Base-by-base conservation (phyloP, 2,329 filamentous ascomycete species). In the Ophiostoma populinum region DNA sequence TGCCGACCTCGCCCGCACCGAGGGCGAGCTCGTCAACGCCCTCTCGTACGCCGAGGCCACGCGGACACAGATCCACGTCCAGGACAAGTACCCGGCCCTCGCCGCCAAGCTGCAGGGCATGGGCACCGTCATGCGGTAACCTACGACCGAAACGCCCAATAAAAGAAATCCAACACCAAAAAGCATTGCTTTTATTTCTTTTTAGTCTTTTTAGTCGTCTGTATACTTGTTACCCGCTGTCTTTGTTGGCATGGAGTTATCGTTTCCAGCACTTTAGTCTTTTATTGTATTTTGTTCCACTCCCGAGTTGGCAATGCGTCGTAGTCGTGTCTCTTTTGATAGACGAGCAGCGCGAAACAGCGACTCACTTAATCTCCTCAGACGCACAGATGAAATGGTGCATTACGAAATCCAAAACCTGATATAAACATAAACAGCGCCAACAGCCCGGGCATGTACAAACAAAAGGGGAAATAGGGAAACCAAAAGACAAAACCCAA, bases 11-110 rank as follows among this genome's bases (percentile, higher is more conserved):
- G 86, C 85, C 31, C 70, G 90, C 48, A 98, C 90, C 22, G 87
- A 94, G 50, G 82, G 80, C 40, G 90, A 98, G 62, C 86, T 95
- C 43, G 75, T 95, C 46, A 95, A 95, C 51, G 90, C 90, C 6
- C 68, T 98, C 13, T 93, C 83, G 15, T 98, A 98, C 52, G 90
- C 90, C 20, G 90, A 98, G 59, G 90, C 90, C 15, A 95, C 90
- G 25, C 71, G 90, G 50, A 95, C 90, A 43, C 90, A 98, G 58
- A 72, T 98, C 42, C 81, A 93, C 60, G 80, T 90, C 12, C 80
- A 83, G 52, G 77, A 86, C 58, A 82, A 82, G 58, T 87, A 87
- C 53, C 81, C 81, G 26, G 73, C 83, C 55, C 65, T 90, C 35
- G 78, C 79, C 11, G 72, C 68, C 40, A 78, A 79, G 53, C 64